A percentile compares a stretch with the other conserved stretches of the same genome.
These are phyloP conservation scores for Macaranga tanarius DNA, from an alignment of 441 rosid species.

Conservation along the genomic window DNA sequence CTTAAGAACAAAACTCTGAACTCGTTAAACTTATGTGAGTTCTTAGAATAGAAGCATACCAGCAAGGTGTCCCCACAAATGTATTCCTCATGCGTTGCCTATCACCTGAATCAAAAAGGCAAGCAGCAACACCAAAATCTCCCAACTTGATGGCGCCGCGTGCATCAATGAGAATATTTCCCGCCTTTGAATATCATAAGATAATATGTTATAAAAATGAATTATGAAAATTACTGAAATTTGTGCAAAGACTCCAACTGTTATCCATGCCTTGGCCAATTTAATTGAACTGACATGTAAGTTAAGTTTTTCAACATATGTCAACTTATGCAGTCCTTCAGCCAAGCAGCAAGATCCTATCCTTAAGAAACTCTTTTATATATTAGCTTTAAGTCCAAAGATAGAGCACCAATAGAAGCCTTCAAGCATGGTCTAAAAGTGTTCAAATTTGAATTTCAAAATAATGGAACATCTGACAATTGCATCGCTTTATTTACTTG, in stretches of 20 bases:
- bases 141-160: constrained; percentile 87
- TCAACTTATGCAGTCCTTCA: neutral
- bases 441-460: neutral
- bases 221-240: constrained; percentile 6
- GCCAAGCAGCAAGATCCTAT: neutral
- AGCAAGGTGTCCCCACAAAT: constrained; percentile 98
- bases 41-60: constrained; percentile 48
- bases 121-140: constrained; percentile 96
- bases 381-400: neutral
- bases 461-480: neutral
- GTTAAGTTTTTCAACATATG: neutral
- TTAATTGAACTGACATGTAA: neutral
- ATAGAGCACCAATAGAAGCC: neutral
- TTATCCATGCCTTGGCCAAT: neutral
- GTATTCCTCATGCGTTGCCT: constrained; percentile 97
- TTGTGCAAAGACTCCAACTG: neutral
- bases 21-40: neutral
- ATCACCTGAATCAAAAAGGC: constrained; percentile 98
- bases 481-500: neutral
- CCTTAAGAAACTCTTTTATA: neutral
- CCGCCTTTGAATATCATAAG: constrained; percentile 57
- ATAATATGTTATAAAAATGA: constrained; percentile 14
- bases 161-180: constrained; percentile 80
- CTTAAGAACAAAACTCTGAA: neutral
- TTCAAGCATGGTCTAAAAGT: neutral